A percentile compares a stretch with the other conserved stretches of the same genome.
phyloP scores from a whole-genome alignment of 805 yeast species.

The Candida xyloterini region DNA sequence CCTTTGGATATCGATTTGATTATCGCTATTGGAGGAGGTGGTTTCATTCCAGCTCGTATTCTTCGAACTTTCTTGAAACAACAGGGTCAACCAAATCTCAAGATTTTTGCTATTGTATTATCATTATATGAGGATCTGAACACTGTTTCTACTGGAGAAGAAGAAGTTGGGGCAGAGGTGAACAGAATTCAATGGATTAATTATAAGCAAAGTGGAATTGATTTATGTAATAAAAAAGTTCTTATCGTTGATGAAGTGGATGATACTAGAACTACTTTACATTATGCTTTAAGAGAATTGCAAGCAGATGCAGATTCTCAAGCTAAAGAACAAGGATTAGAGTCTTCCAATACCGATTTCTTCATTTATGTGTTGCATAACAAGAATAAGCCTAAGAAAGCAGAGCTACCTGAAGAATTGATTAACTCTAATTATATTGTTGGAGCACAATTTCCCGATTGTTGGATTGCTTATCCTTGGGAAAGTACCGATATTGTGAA shows the following conservation, averaged over 20 bases:
- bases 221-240: conserved; percentile 65
- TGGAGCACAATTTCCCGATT: conserved; percentile 72
- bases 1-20: conserved; percentile 81
- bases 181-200: conserved; percentile 84
- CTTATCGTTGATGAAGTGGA: conserved; percentile 82
- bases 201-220: conserved; percentile 59
- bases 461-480: conserved; percentile 89
- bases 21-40: conserved; percentile 88
- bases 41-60: conserved; percentile 96
- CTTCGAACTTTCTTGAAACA: conserved; percentile 88
- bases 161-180: conserved; percentile 61
- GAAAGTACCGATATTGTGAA: conserved; percentile 71
- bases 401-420: conserved; percentile 64
- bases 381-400: conserved; percentile 68
- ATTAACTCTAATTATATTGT: conserved; percentile 61
- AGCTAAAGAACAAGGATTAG: conserved; percentile 49
- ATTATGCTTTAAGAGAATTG: conserved; percentile 72
- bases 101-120: conserved; percentile 92
- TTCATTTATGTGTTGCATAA: conserved; percentile 79
- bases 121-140: conserved; percentile 85
- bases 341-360: conserved; percentile 57
- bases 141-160: conserved; percentile 54
- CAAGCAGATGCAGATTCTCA: conserved; percentile 67
- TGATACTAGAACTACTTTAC: conserved; percentile 81
- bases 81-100: conserved; percentile 81